Evolutionary conservation across 106 monocot genomes (phyloP).

Genomic region (Apostasia ramifera): DNA sequence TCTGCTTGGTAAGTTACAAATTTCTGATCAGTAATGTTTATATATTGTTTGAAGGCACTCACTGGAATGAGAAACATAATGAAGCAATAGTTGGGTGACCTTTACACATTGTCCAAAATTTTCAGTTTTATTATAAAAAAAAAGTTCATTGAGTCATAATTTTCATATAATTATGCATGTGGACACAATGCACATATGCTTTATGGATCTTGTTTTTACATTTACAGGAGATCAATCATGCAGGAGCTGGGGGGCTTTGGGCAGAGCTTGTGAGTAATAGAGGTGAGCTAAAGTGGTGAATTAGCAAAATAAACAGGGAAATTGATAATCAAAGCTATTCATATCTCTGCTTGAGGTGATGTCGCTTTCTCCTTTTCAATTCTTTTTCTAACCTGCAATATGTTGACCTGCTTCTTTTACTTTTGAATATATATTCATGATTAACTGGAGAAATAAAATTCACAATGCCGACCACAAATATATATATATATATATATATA

Average conservation of each 20-base stretch:
- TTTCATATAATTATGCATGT: neutral
- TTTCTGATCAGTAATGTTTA: no score
- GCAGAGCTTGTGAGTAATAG: conserved; percentile 79
- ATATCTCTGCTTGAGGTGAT: neutral
- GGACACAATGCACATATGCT: neutral
- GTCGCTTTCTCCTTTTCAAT: neutral
- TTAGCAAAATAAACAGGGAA: neutral
- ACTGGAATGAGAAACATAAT: neutral
- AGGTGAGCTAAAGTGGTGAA: conserved; percentile 24
- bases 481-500: no score
- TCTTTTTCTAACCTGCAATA: no score
- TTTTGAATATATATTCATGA: no score
- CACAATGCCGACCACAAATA: no score
- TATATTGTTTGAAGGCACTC: no score
- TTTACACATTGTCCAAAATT: neutral
- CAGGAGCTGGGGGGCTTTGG: conserved; percentile 77
- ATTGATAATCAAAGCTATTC: neutral
- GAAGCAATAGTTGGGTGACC: neutral
- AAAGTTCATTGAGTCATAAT: neutral
- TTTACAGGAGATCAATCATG: conserved; percentile 75
- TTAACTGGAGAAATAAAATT: no score
- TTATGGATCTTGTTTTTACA: neutral
- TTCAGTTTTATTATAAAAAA: neutral
- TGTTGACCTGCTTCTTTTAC: no score
- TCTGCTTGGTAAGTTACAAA: no score